A percentile compares a stretch with the other conserved stretches of the same genome.
These are phyloP conservation scores for Incumbomyces delicatus DNA, from an alignment of 2,329 filamentous ascomycete genomes.

Conservation along the genomic window DNA sequence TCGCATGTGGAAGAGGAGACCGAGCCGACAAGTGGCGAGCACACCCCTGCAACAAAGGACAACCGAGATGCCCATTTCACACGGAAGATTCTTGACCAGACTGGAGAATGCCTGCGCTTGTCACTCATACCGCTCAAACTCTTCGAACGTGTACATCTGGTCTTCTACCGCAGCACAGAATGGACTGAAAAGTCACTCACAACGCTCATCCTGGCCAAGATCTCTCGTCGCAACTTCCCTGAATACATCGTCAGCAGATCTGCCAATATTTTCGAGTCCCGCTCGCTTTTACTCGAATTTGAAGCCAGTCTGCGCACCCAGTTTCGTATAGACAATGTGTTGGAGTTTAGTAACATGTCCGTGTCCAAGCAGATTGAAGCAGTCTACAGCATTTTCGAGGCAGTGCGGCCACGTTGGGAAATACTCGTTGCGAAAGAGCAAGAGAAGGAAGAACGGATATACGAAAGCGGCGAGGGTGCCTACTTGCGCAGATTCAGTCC, in stretches of 20 bases:
- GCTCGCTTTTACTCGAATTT: conserved; percentile 70
- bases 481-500: conserved; percentile 86
- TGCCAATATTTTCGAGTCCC: conserved; percentile 74
- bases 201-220: conserved; percentile 86
- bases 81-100: conserved; percentile 63
- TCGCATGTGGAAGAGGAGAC: conserved; percentile 28
- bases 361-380: conserved; percentile 55
- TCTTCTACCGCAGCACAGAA: conserved; percentile 91
- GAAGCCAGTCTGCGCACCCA: conserved; percentile 78
- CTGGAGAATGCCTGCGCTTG: conserved; percentile 76
- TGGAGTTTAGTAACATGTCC: conserved; percentile 68
- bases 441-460: conserved; percentile 64
- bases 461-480: conserved; percentile 73
- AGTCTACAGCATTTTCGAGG: conserved; percentile 62
- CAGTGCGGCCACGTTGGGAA: conserved; percentile 73
- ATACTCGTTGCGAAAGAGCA: conserved; percentile 62
- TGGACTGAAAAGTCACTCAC: conserved; percentile 97
- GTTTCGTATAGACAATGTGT: conserved; percentile 66
- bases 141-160: conserved; percentile 87
- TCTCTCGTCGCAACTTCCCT: conserved; percentile 78
- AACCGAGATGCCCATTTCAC: conserved; percentile 68
- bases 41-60: conserved; percentile 29
- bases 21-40: conserved; percentile 27
- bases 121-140: conserved; percentile 63
- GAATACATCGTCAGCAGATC: conserved; percentile 84